phyloP scores from a whole-genome alignment of 75 land plant genomes.

The Picea sitchensis region DNA sequence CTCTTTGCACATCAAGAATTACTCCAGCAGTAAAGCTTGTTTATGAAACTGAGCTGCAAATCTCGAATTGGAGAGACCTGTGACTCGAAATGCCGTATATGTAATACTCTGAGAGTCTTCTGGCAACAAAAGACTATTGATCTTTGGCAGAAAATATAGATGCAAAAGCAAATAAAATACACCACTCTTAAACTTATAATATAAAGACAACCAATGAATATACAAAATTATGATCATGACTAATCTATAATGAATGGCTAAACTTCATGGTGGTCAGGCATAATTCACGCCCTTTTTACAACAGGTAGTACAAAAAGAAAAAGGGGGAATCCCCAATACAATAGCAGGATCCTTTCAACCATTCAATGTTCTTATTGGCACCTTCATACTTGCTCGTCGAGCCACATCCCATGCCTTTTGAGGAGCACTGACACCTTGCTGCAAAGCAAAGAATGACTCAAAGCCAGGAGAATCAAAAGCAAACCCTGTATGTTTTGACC shows the following conservation, averaged over 20 bases:
- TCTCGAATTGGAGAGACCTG: neutral
- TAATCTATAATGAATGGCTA: neutral
- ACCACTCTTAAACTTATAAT: neutral
- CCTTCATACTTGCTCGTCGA: slow-evolving; percentile 75
- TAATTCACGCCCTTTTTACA: neutral
- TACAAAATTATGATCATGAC: neutral
- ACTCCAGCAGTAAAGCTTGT: neutral
- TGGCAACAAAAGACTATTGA: neutral
- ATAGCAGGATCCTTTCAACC: neutral
- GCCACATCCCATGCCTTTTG: slow-evolving; percentile 97
- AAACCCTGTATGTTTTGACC: slow-evolving; percentile 94
- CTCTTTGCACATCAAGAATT: neutral
- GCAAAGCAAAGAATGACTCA: slow-evolving; percentile 95
- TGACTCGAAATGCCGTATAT: neutral
- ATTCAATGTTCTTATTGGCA: neutral
- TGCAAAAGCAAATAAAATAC: neutral
- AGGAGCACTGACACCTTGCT: slow-evolving; percentile 77
- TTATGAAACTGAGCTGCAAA: neutral
- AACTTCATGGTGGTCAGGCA: neutral
- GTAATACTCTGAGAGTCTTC: neutral
- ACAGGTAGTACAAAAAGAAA: neutral
- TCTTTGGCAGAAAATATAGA: neutral
- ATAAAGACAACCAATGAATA: neutral
- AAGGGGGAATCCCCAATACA: neutral
- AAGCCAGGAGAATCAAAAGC: slow-evolving; percentile 98